Evolutionary conservation across 306 rosid genomes (phyloP).

Genomic region (Mimosa pudica): DNA sequence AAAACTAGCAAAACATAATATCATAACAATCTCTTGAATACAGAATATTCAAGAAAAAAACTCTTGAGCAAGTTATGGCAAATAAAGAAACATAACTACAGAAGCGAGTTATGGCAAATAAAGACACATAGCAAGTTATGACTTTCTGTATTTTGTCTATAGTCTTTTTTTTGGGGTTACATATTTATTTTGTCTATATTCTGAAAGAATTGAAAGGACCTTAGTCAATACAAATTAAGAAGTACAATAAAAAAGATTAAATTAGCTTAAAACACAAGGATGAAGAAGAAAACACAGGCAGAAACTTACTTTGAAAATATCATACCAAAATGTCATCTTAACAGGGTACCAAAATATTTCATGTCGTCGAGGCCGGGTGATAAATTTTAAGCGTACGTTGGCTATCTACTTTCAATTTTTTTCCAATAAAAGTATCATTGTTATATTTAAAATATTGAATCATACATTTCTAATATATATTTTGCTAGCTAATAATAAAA

Average conservation of each 20-base stretch:
- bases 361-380: too few species aligned
- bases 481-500: too few species aligned
- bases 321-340: constrained; percentile 95
- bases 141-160: constrained; percentile 84
- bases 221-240: constrained; percentile 38
- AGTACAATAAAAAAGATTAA: neutral
- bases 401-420: too few species aligned
- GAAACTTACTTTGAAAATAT: constrained; percentile 85
- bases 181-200: constrained; percentile 41
- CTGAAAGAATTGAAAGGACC: constrained; percentile 51
- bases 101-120: neutral
- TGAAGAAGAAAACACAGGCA: neutral
- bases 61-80: constrained; percentile 6
- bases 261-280: neutral
- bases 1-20: too few species aligned
- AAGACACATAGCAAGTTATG: constrained; percentile 11
- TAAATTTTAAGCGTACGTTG: too few species aligned
- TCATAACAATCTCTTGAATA: too few species aligned
- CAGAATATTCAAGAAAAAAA: neutral
- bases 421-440: too few species aligned
- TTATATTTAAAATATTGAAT: too few species aligned
- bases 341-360: constrained; percentile 56
- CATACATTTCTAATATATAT: too few species aligned
- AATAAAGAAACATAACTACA: constrained; percentile 24
- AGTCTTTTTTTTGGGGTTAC: too few species aligned